phyloP scores from a whole-genome alignment of 75 land plant genomes.

The Cunninghamia lanceolata region DNA sequence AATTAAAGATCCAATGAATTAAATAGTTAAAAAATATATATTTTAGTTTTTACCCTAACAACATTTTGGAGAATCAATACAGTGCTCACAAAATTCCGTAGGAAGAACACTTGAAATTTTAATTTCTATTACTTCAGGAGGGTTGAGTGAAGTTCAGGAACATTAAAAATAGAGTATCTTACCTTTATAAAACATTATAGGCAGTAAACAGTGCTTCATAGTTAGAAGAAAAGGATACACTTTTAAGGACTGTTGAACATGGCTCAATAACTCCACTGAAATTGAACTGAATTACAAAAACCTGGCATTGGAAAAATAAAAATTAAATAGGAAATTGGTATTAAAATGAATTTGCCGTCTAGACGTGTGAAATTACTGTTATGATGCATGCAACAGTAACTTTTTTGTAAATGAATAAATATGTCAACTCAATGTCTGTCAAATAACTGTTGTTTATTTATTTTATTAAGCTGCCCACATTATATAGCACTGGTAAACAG shows the following conservation, averaged over 20 bases:
- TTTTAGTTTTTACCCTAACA: not conserved
- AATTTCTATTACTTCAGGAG: not conserved
- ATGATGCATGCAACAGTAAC: not conserved
- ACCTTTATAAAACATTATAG: not conserved
- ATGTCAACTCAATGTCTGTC: not conserved
- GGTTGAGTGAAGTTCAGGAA: not conserved
- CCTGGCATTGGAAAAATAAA: not conserved
- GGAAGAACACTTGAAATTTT: not conserved
- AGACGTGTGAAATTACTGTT: not conserved
- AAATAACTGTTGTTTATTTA: not conserved
- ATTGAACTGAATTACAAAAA: conserved; percentile 1
- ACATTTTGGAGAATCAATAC: not conserved
- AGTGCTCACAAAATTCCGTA: not conserved
- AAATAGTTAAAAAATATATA: too few species aligned
- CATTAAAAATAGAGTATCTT: not conserved
- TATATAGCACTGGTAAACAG: not conserved
- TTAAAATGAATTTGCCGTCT: not conserved
- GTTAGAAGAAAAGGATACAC: not conserved
- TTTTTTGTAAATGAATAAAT: not conserved
- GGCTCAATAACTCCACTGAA: not conserved
- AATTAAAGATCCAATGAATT: not conserved
- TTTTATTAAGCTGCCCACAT: not conserved
- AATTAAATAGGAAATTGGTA: not conserved
- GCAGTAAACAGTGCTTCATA: not conserved
- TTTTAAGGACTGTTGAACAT: not conserved